phyloP scores from a whole-genome alignment of 2,329 filamentous ascomycete genomes.

The Diaporthe destruens region DNA sequence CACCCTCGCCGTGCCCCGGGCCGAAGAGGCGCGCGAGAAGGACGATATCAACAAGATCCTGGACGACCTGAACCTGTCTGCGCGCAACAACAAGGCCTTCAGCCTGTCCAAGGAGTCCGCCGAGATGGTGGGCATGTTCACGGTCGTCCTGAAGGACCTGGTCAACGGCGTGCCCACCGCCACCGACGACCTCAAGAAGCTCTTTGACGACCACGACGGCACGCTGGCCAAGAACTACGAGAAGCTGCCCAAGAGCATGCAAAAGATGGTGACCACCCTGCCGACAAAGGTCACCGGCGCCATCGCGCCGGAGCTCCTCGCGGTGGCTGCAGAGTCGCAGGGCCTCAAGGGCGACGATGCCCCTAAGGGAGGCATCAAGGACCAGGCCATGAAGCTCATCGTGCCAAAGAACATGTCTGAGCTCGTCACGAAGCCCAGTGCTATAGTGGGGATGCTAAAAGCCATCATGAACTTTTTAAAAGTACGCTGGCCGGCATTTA shows the following conservation, averaged over 20 bases:
- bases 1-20: constrained; percentile 54
- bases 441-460: constrained; percentile 84
- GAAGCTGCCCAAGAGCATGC: constrained; percentile 80
- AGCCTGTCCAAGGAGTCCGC: constrained; percentile 87
- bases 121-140: constrained; percentile 86
- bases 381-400: constrained; percentile 74
- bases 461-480: constrained; percentile 93
- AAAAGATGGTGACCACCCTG: constrained; percentile 87
- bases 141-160: constrained; percentile 90
- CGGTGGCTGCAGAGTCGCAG: constrained; percentile 81
- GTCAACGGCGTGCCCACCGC: constrained; percentile 94
- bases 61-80: constrained; percentile 85
- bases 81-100: constrained; percentile 87
- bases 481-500: constrained; percentile 87
- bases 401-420: constrained; percentile 81
- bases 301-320: constrained; percentile 85
- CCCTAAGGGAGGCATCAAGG: constrained; percentile 56
- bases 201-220: constrained; percentile 72
- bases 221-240: constrained; percentile 71
- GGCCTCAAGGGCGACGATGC: constrained; percentile 69
- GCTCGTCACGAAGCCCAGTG: constrained; percentile 87
- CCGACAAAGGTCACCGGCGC: constrained; percentile 83
- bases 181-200: constrained; percentile 82
- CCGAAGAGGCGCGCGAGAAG: constrained; percentile 62
- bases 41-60: constrained; percentile 86